Evolutionary conservation across 495 filamentous ascomycete species (phyloP).

Genomic region (Sordaria brevicollis): DNA sequence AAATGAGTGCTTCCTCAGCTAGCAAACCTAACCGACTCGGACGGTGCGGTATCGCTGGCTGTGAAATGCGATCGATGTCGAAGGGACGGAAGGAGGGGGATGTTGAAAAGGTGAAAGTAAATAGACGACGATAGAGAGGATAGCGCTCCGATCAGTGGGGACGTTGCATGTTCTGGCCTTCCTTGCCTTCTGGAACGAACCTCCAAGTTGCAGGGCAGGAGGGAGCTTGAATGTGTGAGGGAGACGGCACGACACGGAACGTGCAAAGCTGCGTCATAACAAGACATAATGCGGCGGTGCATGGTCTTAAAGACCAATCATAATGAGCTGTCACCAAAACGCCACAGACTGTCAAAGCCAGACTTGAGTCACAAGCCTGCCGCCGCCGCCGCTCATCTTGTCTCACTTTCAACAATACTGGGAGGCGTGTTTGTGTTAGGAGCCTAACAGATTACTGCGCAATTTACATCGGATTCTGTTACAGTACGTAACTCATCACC

Average conservation of each 20-base stretch:
- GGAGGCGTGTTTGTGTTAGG: neutral
- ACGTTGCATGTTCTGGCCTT: neutral
- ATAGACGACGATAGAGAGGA: neutral
- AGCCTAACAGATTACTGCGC: neutral
- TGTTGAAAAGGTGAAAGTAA: neutral
- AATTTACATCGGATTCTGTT: neutral
- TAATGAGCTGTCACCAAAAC: neutral
- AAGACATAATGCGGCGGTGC: slow-evolving; percentile 16
- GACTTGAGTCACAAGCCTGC: neutral
- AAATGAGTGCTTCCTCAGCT: neutral
- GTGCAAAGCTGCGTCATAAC: slow-evolving; percentile 23
- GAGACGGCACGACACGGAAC: neutral
- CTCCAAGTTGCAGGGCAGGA: neutral
- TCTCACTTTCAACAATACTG: neutral
- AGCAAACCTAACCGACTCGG: neutral
- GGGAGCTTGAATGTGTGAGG: neutral
- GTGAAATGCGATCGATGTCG: neutral
- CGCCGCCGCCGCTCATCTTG: neutral
- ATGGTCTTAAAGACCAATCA: neutral
- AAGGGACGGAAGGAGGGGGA: neutral
- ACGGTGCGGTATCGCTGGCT: neutral
- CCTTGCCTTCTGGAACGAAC: neutral
- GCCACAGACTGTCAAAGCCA: neutral
- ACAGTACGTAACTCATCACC: neutral
- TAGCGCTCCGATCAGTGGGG: neutral